A percentile compares a stretch with the other conserved stretches of the same genome.
Conservation (phyloP, 345 rosid genomes). For the Acer campestre region DNA sequence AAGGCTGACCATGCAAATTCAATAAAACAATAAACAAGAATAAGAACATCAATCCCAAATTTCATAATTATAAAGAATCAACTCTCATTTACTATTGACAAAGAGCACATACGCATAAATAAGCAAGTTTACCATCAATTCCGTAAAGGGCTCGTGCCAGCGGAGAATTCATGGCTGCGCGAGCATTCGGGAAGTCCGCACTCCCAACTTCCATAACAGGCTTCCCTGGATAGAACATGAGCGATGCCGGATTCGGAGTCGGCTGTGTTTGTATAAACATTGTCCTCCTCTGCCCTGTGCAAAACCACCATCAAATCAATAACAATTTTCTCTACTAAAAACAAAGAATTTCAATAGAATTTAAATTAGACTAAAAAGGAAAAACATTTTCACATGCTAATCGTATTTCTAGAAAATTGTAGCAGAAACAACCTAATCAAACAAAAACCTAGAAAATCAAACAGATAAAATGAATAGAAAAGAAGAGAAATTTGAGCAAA, state of each 20-base stretch:
- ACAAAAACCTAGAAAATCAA: not conserved
- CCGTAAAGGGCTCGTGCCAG: constrained; percentile 77
- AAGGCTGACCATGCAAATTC: not conserved
- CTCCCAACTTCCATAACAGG: constrained; percentile 94
- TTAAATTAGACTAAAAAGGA: too few species aligned
- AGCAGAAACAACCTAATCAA: too few species aligned
- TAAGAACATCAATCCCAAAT: not conserved
- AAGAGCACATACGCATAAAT: not conserved
- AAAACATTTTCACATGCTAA: too few species aligned
- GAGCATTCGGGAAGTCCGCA: constrained; percentile 85
- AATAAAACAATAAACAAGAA: not conserved
- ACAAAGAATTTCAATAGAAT: too few species aligned
- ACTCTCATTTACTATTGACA: not conserved
- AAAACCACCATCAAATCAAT: constrained; percentile 6
- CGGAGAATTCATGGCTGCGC: constrained; percentile 73
- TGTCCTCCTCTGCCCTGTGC: constrained; percentile 81
- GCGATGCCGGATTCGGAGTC: constrained; percentile 94
- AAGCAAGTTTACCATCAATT: constrained; percentile 60
- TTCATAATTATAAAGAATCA: not conserved
- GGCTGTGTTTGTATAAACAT: constrained; percentile 92
- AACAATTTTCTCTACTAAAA: too few species aligned
- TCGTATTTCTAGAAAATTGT: too few species aligned
- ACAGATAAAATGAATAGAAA: not conserved
- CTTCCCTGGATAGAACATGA: constrained; percentile 94
- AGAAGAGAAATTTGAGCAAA: not conserved